Evolutionary conservation across 2,329 filamentous ascomycete genomes (phyloP), one percentile per base, ranked within the genome.

Genomic region (Claviceps sp.): DNA sequence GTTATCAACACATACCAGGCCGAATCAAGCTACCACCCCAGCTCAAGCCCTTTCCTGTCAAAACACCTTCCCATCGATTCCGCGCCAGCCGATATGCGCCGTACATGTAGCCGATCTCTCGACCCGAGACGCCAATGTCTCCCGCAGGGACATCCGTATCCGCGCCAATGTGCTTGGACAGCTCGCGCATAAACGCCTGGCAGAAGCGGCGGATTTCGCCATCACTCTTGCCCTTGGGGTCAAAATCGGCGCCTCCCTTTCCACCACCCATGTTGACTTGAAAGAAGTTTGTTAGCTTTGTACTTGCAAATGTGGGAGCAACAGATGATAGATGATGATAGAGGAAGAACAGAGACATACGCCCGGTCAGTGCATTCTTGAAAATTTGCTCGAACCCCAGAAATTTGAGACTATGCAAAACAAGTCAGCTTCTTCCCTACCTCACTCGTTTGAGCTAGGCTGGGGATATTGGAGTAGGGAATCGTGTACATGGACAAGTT

Each of bases 361-460:
- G 74, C 66, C 93, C 93, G 56, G 93, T 97, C 61, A 97, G 76
- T 60, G 93, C 93, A 87, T 97, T 97, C 82, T 97, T 97, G 80
- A 97, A 97, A 74, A 91, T 94, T 76, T 97, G 93, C 82, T 98
- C 93, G 65, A 97, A 97, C 59, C 91, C 93, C 66, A 98, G 80
- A 76, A 97, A 97, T 78, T 98, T 98, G 64, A 98, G 81, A 64
- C 71, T 72, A 50, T 50, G 54, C 23, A 80, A 13, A 3, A 44
- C 46, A 53, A 16, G 16, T 42, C 11, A 49, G 6, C 26, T 36
- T 14, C 36, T 34, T 20, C 9, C 2, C 17, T 46, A 9, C 3
- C 3, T 22, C 11, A n/a, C 13, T 8, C 20, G 20, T 8, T 20
- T 13, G 36, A 16, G 17, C 9, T 8, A 16, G 45, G 16, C 5